A percentile compares a stretch with the other conserved stretches of the same genome.
Conservation (phyloP, 2,329 filamentous ascomycete genomes). For the Colletotrichum sp. region DNA sequence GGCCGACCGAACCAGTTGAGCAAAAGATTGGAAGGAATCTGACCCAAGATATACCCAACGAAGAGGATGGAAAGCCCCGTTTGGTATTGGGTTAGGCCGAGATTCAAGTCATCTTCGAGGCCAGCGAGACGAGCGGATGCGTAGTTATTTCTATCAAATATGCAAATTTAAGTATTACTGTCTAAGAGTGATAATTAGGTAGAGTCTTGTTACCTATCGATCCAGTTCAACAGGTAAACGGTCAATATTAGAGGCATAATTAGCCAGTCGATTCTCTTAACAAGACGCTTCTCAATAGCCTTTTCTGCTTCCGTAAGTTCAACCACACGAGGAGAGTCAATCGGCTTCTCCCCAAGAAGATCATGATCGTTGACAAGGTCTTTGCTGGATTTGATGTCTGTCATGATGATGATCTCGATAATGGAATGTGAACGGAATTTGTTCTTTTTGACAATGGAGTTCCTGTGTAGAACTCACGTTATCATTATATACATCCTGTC, state of each 20-base stretch:
- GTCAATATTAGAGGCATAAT: neutral
- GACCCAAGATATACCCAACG: slow-evolving; percentile 32
- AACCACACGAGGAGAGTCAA: neutral
- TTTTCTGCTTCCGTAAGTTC: neutral
- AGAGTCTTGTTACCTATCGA: neutral
- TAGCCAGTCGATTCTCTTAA: neutral
- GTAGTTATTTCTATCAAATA: neutral
- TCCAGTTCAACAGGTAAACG: slow-evolving; percentile 9
- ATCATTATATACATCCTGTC: neutral
- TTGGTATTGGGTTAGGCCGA: slow-evolving; percentile 29
- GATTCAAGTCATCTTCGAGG: slow-evolving; percentile 28
- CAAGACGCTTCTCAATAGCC: neutral
- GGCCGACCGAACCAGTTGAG: slow-evolving; percentile 32
- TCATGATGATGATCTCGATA: neutral
- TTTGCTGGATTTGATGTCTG: neutral
- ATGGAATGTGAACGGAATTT: too few species aligned
- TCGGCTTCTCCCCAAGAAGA: neutral
- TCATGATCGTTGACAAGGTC: neutral
- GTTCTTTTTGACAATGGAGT: neutral
- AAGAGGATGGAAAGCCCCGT: slow-evolving; percentile 24
- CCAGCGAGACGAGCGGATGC: slow-evolving; percentile 2
- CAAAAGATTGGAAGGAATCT: slow-evolving; percentile 27
- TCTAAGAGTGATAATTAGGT: neutral
- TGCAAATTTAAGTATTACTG: neutral
- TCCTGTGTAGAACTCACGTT: neutral